Percentiles rank a stretch among this genome's conserved stretches.
Conservation (phyloP, 345 rosid genomes). For the Limnanthes douglasii region DNA sequence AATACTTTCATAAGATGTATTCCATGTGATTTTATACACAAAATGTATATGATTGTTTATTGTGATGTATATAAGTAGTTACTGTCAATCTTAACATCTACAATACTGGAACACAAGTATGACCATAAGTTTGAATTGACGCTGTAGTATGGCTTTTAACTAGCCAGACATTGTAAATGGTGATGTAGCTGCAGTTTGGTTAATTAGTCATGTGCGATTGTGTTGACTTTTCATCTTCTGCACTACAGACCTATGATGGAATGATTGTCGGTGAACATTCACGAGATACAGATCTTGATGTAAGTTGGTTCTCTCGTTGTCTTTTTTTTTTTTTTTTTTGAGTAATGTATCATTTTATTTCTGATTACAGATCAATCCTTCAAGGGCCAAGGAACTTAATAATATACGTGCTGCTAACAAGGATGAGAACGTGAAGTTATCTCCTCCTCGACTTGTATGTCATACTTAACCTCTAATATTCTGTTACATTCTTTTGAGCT, state of each 20-base stretch:
- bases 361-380: constrained; percentile 67
- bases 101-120: too few species aligned
- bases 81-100: too few species aligned
- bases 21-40: too few species aligned
- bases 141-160: too few species aligned
- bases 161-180: background rate
- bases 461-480: constrained; percentile 2
- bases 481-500: too few species aligned
- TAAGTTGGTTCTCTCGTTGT: constrained; percentile 41
- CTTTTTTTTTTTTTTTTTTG: background rate
- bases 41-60: too few species aligned
- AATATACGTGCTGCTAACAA: constrained; percentile 73
- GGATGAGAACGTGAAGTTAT: constrained; percentile 79
- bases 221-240: constrained; percentile 1
- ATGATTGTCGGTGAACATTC: constrained; percentile 98
- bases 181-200: constrained; percentile 1
- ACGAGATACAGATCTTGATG: constrained; percentile 92
- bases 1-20: too few species aligned
- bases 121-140: too few species aligned
- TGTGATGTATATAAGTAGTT: too few species aligned
- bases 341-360: background rate
- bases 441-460: constrained; percentile 89
- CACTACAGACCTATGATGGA: constrained; percentile 89
- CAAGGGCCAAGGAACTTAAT: constrained; percentile 63
- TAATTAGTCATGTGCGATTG: constrained; percentile 1